Conservation (phyloP, 345 rosid genomes). For the Theobroma cacao region DNA sequence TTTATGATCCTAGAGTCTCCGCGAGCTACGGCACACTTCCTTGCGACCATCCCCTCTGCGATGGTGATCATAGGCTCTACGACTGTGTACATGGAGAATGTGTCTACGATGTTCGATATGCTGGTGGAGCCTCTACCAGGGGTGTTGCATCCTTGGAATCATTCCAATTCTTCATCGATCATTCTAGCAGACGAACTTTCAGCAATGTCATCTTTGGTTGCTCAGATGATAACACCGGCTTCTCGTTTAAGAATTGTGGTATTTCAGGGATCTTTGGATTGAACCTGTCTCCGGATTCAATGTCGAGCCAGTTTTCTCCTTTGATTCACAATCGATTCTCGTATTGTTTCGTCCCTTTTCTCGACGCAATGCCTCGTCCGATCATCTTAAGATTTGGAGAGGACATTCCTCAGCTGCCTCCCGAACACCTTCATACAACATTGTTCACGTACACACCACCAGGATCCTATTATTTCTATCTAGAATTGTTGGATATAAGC, state of each 20-base stretch:
- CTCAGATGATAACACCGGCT: conserved; percentile 3
- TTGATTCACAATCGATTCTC: conserved; percentile 6
- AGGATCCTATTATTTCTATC: neutral
- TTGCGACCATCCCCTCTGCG: neutral
- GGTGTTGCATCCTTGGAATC: conserved; percentile 14
- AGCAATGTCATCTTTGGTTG: conserved; percentile 20
- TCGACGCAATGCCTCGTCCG: neutral
- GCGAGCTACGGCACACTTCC: neutral
- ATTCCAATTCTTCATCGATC: neutral
- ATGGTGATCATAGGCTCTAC: neutral
- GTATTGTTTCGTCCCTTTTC: conserved; percentile 16
- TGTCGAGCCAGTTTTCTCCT: neutral
- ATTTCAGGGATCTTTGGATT: conserved; percentile 23
- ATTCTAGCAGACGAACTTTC: neutral
- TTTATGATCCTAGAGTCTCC: neutral
- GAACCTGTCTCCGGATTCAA: conserved; percentile 5
- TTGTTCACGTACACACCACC: neutral
- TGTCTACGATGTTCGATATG: neutral
- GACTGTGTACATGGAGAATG: neutral
- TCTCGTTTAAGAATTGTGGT: neutral
- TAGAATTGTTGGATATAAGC: conserved; percentile 17
- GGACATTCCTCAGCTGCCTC: neutral
- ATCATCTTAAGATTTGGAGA: conserved; percentile 14
- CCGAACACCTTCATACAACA: neutral
- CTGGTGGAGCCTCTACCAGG: neutral